Evolutionary conservation across 345 rosid species (phyloP).

Genomic region (Noccaea bulbosa): DNA sequence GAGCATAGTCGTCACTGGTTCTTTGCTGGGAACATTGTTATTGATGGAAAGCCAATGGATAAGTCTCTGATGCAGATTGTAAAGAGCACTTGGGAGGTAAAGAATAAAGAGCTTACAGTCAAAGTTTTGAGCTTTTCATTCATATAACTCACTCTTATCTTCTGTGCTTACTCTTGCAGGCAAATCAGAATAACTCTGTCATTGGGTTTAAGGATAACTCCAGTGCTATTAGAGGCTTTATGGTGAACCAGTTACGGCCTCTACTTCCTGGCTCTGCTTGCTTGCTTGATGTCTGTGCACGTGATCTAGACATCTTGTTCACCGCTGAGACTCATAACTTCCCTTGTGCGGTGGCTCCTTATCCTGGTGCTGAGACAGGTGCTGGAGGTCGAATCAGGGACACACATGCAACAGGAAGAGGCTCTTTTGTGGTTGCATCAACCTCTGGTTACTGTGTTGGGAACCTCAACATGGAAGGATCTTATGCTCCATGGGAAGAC

Average conservation of each 20-base stretch:
- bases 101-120: constrained; percentile 53
- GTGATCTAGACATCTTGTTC: constrained; percentile 79
- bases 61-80: constrained; percentile 93
- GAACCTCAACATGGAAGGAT: constrained; percentile 75
- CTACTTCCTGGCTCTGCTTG: constrained; percentile 69
- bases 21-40: constrained; percentile 83
- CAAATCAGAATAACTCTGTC: constrained; percentile 80
- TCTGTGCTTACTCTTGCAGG: constrained; percentile 46
- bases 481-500: constrained; percentile 95
- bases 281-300: constrained; percentile 51
- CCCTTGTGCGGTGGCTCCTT: constrained; percentile 99
- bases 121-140: neutral
- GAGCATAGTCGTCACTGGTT: constrained; percentile 98
- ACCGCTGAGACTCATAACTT: constrained; percentile 98
- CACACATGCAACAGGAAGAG: constrained; percentile 97
- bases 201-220: constrained; percentile 95
- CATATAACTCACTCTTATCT: neutral
- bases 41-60: constrained; percentile 81
- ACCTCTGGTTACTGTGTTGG: constrained; percentile 94
- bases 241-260: constrained; percentile 71
- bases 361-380: constrained; percentile 98
- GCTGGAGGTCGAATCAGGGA: constrained; percentile 98
- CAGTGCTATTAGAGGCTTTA: constrained; percentile 89
- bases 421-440: constrained; percentile 84
- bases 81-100: constrained; percentile 87